Percentiles rank a stretch among this genome's conserved stretches.
Conservation (phyloP, 1,139 yeast genomes). For the Sugiyamaella neomexicana region DNA sequence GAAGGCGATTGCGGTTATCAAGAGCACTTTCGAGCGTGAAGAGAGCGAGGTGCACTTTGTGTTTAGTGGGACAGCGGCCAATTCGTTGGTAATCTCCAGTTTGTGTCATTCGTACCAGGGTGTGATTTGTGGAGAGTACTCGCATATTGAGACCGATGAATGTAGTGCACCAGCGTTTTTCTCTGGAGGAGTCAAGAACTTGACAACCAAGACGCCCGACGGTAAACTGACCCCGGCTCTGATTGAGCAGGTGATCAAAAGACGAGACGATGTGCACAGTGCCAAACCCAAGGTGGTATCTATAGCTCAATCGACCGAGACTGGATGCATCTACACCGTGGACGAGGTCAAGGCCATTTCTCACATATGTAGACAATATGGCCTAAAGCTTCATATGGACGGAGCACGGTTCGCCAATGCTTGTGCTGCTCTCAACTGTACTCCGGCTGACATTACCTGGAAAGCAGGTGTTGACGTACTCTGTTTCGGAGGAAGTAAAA, state of each 20-base stretch:
- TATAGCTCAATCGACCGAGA: slow-evolving; percentile 18
- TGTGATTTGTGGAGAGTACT: slow-evolving; percentile 16
- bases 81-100: slow-evolving; percentile 17
- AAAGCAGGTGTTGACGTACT: slow-evolving; percentile 20
- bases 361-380: slow-evolving; percentile 11
- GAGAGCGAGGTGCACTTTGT: slow-evolving; percentile 17
- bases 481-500: slow-evolving; percentile 18
- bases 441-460: slow-evolving; percentile 19
- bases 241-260: slow-evolving; percentile 13
- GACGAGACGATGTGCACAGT: slow-evolving; percentile 17
- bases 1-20: slow-evolving; percentile 6
- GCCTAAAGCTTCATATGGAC: slow-evolving; percentile 19
- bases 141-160: slow-evolving; percentile 20
- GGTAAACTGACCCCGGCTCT: slow-evolving; percentile 16
- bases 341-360: slow-evolving; percentile 19
- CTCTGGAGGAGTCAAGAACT: slow-evolving; percentile 17
- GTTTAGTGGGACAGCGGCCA: slow-evolving; percentile 20
- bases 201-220: slow-evolving; percentile 11
- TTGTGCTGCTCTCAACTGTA: slow-evolving; percentile 17
- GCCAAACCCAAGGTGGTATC: slow-evolving; percentile 18
- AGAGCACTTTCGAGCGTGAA: slow-evolving; percentile 10
- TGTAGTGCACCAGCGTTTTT: slow-evolving; percentile 20
- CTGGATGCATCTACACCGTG: slow-evolving; percentile 15
- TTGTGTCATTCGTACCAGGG: slow-evolving; percentile 18
- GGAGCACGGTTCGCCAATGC: slow-evolving; percentile 21